Percentiles rank a stretch among this genome's conserved stretches.
These are phyloP conservation scores for Mucor racemosus DNA, from an alignment of 371 early-diverging fungal species.

Conservation along the genomic window DNA sequence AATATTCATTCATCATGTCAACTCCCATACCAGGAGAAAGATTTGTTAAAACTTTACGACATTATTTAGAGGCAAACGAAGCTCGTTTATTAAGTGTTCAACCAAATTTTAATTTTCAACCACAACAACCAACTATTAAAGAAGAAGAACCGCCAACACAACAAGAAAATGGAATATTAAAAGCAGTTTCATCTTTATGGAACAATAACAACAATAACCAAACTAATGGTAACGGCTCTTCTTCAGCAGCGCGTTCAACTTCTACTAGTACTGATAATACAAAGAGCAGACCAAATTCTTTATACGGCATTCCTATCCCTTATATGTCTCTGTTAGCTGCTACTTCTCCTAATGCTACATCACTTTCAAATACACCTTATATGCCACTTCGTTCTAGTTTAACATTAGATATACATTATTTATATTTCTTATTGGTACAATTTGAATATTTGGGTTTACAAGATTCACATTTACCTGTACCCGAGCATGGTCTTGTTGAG, in stretches of 20 bases:
- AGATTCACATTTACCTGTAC: slow-evolving; percentile 45
- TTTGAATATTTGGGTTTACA: slow-evolving; percentile 67
- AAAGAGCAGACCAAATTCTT: slow-evolving; percentile 29
- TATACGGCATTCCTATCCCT: slow-evolving; percentile 36
- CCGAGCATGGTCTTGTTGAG: slow-evolving; percentile 40
- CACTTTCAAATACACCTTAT: slow-evolving; percentile 38
- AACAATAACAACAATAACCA: slow-evolving; percentile 4
- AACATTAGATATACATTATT: slow-evolving; percentile 62
- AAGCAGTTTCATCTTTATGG: slow-evolving; percentile 28
- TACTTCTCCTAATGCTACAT: slow-evolving; percentile 41
- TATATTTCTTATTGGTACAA: slow-evolving; percentile 63
- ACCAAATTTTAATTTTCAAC: slow-evolving; percentile 28
- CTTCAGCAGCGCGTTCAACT: slow-evolving; percentile 10
- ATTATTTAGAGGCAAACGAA: slow-evolving; percentile 64
- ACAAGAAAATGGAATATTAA: slow-evolving; percentile 23
- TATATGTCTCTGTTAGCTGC: slow-evolving; percentile 56
- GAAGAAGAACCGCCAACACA: slow-evolving; percentile 18
- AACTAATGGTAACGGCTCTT: slow-evolving; percentile 1
- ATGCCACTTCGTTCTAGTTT: slow-evolving; percentile 49
- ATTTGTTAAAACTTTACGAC: slow-evolving; percentile 62
- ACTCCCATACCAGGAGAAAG: slow-evolving; percentile 55
- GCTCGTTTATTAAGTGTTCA: slow-evolving; percentile 24
- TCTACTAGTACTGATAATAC: slow-evolving; percentile 25
- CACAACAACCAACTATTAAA: slow-evolving; percentile 8
- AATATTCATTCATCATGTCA: slow-evolving; percentile 23